A percentile compares a stretch with the other conserved stretches of the same genome.
Conservation (phyloP, 768 basidiomycete species). For the Multifurca ochricompacta region DNA sequence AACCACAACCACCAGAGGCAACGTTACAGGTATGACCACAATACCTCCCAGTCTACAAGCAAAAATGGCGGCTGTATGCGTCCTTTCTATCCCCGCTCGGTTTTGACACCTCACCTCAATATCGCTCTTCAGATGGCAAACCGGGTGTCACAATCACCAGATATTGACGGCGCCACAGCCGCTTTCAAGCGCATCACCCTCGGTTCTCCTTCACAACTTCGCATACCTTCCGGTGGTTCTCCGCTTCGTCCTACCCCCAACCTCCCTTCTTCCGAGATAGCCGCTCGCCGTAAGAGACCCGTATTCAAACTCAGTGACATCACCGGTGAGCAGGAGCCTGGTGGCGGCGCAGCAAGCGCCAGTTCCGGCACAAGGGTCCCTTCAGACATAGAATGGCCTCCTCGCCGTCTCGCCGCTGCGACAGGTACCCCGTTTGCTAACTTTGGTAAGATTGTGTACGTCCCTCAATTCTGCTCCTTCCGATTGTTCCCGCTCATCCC, state of each 20-base stretch:
- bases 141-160: conserved; percentile 28
- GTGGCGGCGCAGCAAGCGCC: conserved; percentile 52
- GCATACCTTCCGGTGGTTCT: conserved; percentile 26
- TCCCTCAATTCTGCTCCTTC: conserved; percentile 20
- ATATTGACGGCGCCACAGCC: conserved; percentile 36
- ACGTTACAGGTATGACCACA: conserved; percentile 49
- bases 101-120: conserved; percentile 21
- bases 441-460: conserved; percentile 90
- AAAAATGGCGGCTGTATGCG: conserved; percentile 83
- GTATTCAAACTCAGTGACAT: conserved; percentile 59
- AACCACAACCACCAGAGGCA: conserved; percentile 33
- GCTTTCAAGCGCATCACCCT: conserved; percentile 33
- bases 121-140: conserved; percentile 38
- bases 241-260: conserved; percentile 31
- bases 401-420: conserved; percentile 26
- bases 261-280: conserved; percentile 32
- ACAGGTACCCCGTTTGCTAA: conserved; percentile 81
- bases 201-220: conserved; percentile 16
- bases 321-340: conserved; percentile 30
- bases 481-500: neutral
- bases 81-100: neutral
- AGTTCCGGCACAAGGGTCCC: conserved; percentile 68
- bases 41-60: conserved; percentile 88
- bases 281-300: conserved; percentile 41
- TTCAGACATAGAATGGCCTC: conserved; percentile 30